Base-by-base conservation (phyloP, 2,329 filamentous ascomycete genomes). In the Pestalotiopsis sp. region DNA sequence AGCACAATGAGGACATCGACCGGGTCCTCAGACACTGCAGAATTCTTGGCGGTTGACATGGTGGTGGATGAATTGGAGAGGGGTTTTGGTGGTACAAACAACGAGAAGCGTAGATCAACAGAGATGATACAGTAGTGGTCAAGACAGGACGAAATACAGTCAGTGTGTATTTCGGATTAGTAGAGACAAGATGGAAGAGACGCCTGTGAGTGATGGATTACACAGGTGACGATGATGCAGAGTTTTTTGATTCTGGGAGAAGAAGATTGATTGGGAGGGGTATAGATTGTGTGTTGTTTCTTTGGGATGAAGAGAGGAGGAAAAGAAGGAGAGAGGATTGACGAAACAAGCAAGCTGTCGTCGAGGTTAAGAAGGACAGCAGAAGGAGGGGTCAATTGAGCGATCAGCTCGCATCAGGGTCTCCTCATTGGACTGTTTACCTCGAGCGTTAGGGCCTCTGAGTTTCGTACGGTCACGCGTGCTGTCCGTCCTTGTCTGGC, bases 1-100 rank as follows among this genome's bases (percentile, higher is more conserved):
- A 90, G 83, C 74, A 84, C 87, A 79, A 90, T 85, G 76, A 90
- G 85, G 72, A 90, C 86, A 72, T 89, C 83, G 75, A 90, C 82
- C 72, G 87, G 87, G 78, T 89, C 85, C 77, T 89, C 87, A 75
- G 83, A 82, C 79, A 87, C 85, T 77, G 87, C 86, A 79, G 86
- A 87, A 73, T 81, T 83, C 84, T 89, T 89, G 77, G 80, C 80
- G 68, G 60, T 63, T 78, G 86, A 84, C 87, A 90, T 90, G 74
- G 69, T 90, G 74, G 69, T 78, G 70, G 68, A 36, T 36, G 71
- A 71, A 65, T 68, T 38, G 57, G 59, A 49, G 63, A 66, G 65
- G 52, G 57, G 25, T 17, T 23, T 25, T 57, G 52, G 38, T 61
- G 9, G 49, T 49, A 39, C 25, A 55, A 14, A 20, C 20, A 14